Evolutionary conservation across 2,329 filamentous ascomycete species (phyloP).

Genomic region (Phaeosphaeriaceae sp.): DNA sequence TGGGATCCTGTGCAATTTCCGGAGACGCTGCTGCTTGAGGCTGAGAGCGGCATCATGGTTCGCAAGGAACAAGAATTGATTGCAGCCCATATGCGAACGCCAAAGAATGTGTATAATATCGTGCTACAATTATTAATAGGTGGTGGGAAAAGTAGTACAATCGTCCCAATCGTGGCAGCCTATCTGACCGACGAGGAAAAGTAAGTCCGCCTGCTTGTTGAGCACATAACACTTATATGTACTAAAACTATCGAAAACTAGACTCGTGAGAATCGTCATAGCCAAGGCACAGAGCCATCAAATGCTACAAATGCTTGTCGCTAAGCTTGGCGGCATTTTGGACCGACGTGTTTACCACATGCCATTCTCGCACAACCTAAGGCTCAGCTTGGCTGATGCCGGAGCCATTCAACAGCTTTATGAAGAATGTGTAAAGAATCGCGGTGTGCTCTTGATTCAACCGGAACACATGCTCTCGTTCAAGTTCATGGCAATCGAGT

Average conservation of each 20-base stretch:
- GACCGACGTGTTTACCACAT: constrained; percentile 62
- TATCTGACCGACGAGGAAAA: constrained; percentile 54
- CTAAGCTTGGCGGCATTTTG: constrained; percentile 63
- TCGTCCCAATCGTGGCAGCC: constrained; percentile 41
- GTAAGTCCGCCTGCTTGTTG: constrained; percentile 18
- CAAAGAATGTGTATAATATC: constrained; percentile 23
- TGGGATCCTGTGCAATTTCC: constrained; percentile 62
- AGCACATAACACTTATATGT: constrained; percentile 24
- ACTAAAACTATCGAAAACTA: constrained; percentile 41
- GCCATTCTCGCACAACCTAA: constrained; percentile 63
- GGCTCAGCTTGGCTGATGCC: constrained; percentile 41
- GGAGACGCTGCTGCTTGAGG: constrained; percentile 68
- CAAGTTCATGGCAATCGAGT: constrained; percentile 66
- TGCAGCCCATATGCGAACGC: constrained; percentile 61
- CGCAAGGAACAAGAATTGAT: constrained; percentile 66
- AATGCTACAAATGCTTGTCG: constrained; percentile 63
- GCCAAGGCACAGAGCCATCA: constrained; percentile 67
- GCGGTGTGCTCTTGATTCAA: constrained; percentile 66
- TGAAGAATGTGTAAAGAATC: constrained; percentile 54
- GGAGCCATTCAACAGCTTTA: constrained; percentile 49
- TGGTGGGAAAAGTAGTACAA: constrained; percentile 41
- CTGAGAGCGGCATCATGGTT: constrained; percentile 68
- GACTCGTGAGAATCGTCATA: constrained; percentile 65
- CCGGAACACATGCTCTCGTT: constrained; percentile 71
- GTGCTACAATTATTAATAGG: constrained; percentile 46